These are phyloP conservation scores for Parietichytrium sp. DNA, from an alignment of 108 stramenopile species.

Conservation along the genomic window DNA sequence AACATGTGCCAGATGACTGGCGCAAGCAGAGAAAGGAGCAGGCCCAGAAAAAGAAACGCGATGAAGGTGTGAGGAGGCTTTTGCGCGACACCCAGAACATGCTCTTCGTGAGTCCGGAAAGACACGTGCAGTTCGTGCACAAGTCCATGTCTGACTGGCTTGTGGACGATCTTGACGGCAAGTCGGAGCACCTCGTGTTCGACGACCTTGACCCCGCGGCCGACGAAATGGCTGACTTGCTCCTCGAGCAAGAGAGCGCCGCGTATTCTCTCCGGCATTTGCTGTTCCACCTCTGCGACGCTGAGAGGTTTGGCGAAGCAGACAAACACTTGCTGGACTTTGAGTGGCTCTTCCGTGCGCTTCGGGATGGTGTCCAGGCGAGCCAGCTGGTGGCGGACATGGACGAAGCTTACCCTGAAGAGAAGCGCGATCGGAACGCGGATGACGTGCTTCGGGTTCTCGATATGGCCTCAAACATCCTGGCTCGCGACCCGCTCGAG, in stretches of 20 bases:
- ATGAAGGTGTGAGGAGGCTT: not conserved
- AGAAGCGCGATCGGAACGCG: too few species aligned
- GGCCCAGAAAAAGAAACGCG: too few species aligned
- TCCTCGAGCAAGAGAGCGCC: not conserved
- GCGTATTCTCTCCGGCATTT: not conserved
- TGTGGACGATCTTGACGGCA: not conserved
- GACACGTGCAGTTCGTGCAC: not conserved
- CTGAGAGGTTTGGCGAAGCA: not conserved
- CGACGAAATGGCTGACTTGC: not conserved
- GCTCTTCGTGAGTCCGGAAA: not conserved
- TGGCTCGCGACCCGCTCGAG: too few species aligned
- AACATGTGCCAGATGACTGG: too few species aligned
- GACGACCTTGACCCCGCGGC: not conserved
- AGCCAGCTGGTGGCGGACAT: too few species aligned
- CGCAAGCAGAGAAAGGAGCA: too few species aligned
- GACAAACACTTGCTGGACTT: too few species aligned
- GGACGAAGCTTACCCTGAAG: too few species aligned
- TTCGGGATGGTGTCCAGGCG: too few species aligned
- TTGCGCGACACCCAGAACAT: not conserved
- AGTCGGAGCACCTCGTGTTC: not conserved
- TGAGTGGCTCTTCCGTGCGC: too few species aligned
- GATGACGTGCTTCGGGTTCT: too few species aligned
- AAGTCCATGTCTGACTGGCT: not conserved
- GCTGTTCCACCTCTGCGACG: not conserved
- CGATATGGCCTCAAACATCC: too few species aligned